Evolutionary conservation across 2,329 filamentous ascomycete species (phyloP), one percentile per base, ranked within the genome.

Genomic region (Verticillium tricorpus): DNA sequence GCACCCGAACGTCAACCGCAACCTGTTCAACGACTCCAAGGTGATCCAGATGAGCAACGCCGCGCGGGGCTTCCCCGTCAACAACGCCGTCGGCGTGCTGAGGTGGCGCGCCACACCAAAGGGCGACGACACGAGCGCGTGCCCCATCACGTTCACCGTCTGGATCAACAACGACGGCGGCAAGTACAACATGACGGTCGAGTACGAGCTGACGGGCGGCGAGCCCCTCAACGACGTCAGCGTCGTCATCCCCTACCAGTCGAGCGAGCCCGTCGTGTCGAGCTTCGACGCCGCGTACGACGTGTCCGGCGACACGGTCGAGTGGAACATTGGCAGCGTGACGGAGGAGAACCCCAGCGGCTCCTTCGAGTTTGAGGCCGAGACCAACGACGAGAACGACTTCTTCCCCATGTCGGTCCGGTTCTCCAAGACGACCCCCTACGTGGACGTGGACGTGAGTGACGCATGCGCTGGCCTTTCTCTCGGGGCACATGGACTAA

Each of bases 371-470:
- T 98, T 99, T 68, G 95, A 98, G 77, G 92, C 93, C 1, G 88
- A 91, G 74, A 91, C 91, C 12, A 86, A 88, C 61, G 91, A 93
- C 67, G 95, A 98, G 73, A 89, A 92, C 61, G 93, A 97, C 69
- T 98, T 98, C 80, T 99, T 99, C 87, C 95, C 95, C 1, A 98
- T 99, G 93, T 89, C 86, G 60, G 88, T 98, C 64, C 85, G 88
- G 60, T 99, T 99, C 78, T 89, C 86, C 66, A 97, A 96, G 84
- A 85, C 87, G 52, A 86, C 84, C 62, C 94, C 95, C 32, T 97
- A 92, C 75, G 85, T 98, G 58, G 92, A 97, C 70, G 91, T 99
- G 66, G 93, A 97, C 79, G 94, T 98, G 82, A 89, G 90, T 85
- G 35, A 14, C 28, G 25, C 6, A 15, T 17, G 3, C 4, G 6